Percentiles rank a stretch among this genome's conserved stretches.
Evolutionary conservation across 2,329 filamentous ascomycete species (phyloP).

Genomic region (Triangularia verruculosa): DNA sequence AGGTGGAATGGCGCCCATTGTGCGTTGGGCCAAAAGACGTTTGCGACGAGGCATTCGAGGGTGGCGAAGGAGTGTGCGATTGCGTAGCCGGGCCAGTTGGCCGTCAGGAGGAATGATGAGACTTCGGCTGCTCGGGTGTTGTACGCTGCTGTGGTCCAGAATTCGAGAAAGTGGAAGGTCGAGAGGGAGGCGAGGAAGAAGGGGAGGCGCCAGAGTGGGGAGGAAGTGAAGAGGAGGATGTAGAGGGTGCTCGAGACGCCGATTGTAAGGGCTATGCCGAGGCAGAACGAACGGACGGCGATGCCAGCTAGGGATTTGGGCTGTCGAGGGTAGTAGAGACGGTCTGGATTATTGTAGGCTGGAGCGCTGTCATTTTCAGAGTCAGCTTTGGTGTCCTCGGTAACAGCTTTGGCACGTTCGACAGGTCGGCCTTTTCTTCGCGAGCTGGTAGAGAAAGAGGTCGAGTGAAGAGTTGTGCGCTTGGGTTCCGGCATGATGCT

Average conservation of each 20-base stretch:
- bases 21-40: slow-evolving; percentile 52
- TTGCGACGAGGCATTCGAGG: slow-evolving; percentile 66
- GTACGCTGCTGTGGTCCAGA: slow-evolving; percentile 80
- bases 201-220: slow-evolving; percentile 58
- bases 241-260: slow-evolving; percentile 34
- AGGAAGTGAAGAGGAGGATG: slow-evolving; percentile 38
- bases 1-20: slow-evolving; percentile 45
- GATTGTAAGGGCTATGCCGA: slow-evolving; percentile 45
- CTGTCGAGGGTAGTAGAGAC: slow-evolving; percentile 42
- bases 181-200: slow-evolving; percentile 69
- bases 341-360: slow-evolving; percentile 29
- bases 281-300: slow-evolving; percentile 54
- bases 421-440: not conserved
- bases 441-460: not conserved
- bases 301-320: slow-evolving; percentile 59
- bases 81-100: slow-evolving; percentile 82
- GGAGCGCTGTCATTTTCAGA: slow-evolving; percentile 12
- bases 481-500: slow-evolving; percentile 42
- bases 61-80: slow-evolving; percentile 75
- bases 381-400: not conserved
- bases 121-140: slow-evolving; percentile 73
- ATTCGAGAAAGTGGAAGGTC: slow-evolving; percentile 94
- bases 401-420: not conserved
- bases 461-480: not conserved
- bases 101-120: slow-evolving; percentile 75